Percentiles rank a stretch among this genome's conserved stretches.
Conservation (phyloP, 192 early-diverging fungal species). For the Obelidium mucronatum region DNA sequence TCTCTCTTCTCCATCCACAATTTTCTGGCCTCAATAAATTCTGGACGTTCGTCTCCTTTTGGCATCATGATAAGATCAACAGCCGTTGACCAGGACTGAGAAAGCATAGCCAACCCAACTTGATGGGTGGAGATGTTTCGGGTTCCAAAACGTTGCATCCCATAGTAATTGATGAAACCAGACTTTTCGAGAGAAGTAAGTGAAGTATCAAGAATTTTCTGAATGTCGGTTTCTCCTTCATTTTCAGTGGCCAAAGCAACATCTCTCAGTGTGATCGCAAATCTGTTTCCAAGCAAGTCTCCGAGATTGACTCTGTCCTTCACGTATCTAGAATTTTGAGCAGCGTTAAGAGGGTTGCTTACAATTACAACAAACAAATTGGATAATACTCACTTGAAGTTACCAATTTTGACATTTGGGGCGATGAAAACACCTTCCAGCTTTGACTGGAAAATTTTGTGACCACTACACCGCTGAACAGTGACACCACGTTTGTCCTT, state of each 20-base stretch:
- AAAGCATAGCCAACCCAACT: slow-evolving; percentile 79
- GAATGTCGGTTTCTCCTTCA: slow-evolving; percentile 5
- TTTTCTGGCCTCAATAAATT: slow-evolving; percentile 68
- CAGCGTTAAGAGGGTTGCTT: slow-evolving; percentile 34
- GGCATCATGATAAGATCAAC: slow-evolving; percentile 83
- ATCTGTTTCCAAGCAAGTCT: slow-evolving; percentile 89
- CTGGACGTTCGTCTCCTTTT: slow-evolving; percentile 76
- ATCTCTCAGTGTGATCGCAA: slow-evolving; percentile 78
- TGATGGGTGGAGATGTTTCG: slow-evolving; percentile 79
- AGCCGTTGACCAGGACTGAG: slow-evolving; percentile 74
- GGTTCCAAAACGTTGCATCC: slow-evolving; percentile 98
- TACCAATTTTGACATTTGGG: slow-evolving; percentile 18
- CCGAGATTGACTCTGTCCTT: slow-evolving; percentile 76
- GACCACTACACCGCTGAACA: slow-evolving; percentile 79
- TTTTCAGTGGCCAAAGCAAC: neutral
- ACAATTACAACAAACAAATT: slow-evolving; percentile 6
- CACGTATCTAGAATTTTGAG: slow-evolving; percentile 64
- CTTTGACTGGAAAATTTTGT: slow-evolving; percentile 61
- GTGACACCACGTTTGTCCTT: slow-evolving; percentile 96
- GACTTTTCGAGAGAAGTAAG: slow-evolving; percentile 69
- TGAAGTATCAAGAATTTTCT: slow-evolving; percentile 53
- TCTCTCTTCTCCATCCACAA: slow-evolving; percentile 73
- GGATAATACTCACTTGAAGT: slow-evolving; percentile 33
- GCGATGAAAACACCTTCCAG: slow-evolving; percentile 45
- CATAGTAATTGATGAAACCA: slow-evolving; percentile 98